Evolutionary conservation across 495 filamentous ascomycete genomes (phyloP), one percentile per base, ranked within the genome.

Genomic region (Acidiella bohemica): DNA sequence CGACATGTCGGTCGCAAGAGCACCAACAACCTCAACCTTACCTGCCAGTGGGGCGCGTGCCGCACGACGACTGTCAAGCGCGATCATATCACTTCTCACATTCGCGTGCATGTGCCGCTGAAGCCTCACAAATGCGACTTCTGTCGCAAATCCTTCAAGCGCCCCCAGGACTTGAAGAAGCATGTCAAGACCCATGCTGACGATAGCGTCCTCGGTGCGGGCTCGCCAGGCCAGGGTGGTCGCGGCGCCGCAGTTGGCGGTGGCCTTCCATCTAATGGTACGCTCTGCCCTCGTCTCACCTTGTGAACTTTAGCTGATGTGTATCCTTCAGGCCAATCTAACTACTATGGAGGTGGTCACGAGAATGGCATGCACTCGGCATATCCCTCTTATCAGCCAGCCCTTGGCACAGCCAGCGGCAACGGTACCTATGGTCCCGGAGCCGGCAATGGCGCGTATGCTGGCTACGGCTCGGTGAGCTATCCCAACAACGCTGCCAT

Each of bases 101-200:
- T 99, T 48, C 83, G 92, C 32, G 92, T 96, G 26, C 92, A 99
- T 58, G 90, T 99, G 4, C 92, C 92, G 9, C 67, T 96, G 35
- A 96, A 96, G 69, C 92, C 92, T 28, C 90, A 99, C 66, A 93
- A 93, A 60, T 99, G 92, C 56, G 86, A 93, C 53, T 93, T 93
- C 61, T 99, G 92, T 57, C 83, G 84, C 53, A 99, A 99, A 69
- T 84, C 86, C 6, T 99, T 99, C 72, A 99, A 99, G 73, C 83
- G 92, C 12, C 92, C 92, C 19, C 90, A 99, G 62, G 92, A 99
- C 66, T 58, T 99, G 46, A 96, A 96, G 74, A 99, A 99, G 67
- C 92, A 99, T 61, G 87, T 96, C 59, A 96, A 96, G 74, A 97
- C 92, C n/a, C 90, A 99, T 61, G 90, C 90, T 43, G 90, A 99